Base-by-base conservation (phyloP, 768 basidiomycete species). In the Cystofilobasidium bisporidii region DNA sequence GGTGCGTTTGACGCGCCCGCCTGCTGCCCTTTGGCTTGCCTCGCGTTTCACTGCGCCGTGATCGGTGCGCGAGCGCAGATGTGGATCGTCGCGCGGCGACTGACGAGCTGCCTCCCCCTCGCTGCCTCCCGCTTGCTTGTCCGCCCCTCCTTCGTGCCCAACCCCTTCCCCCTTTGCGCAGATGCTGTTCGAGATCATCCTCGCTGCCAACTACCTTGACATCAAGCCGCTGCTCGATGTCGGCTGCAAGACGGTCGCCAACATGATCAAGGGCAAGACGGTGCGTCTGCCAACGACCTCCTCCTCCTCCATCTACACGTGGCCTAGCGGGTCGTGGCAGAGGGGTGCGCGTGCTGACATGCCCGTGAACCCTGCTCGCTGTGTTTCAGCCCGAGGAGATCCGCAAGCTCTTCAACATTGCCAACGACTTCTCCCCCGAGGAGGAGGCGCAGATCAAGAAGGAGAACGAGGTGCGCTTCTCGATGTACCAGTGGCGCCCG, bases 401-500 rank as follows among this genome's bases (percentile, higher is more conserved):
- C 59, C 63, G 63, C 48, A 69, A 64, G 71, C 72, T 75, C 47
- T 75, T 75, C 72, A 76, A 78, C 73, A 72, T 74, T 24, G 59
- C 64, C 38, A 92, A 92, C 77, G 96, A 97, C 79, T 99, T 99
- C 76, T 98, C 96, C 5, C 92, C 94, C 24, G 96, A 99, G 76
- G 96, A 98, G 78, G 96, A 99, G 86, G 94, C 91, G 56, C 94
- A 98, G 79, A 98, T 99, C 84, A 92, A 91, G 86, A 96, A 96
- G 80, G 96, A 99, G 82, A 98, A 98, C 78, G 92, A 78, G 67
- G n/a, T n/a, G n/a, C n/a, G n/a, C n/a, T n/a, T n/a, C n/a, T n/a
- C n/a, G n/a, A n/a, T n/a, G n/a, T n/a, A n/a, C n/a, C n/a, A n/a
- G n/a, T n/a, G n/a, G n/a, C n/a, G n/a, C n/a, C n/a, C n/a, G n/a